Percentiles rank a stretch among this genome's conserved stretches.
phyloP scores from a whole-genome alignment of 768 basidiomycete genomes.

The Ramaria sp. region DNA sequence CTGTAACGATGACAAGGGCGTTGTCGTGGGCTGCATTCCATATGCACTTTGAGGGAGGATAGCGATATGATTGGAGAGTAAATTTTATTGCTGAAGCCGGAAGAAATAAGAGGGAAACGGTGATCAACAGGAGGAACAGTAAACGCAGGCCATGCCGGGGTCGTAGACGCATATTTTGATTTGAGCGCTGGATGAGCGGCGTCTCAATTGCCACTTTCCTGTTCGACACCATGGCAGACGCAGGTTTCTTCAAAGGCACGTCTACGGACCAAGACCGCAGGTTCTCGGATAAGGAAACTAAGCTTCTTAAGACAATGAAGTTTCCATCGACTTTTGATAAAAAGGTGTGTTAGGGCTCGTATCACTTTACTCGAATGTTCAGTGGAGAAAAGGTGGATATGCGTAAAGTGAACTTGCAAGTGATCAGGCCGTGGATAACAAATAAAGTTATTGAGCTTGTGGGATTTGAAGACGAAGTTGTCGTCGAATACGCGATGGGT shows the following conservation, averaged over 20 bases:
- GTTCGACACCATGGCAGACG: slow-evolving; percentile 3
- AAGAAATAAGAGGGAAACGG: slow-evolving; percentile 21
- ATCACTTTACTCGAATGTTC: background rate
- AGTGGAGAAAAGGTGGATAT: slow-evolving; percentile 62
- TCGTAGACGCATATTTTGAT: background rate
- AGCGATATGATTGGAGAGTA: slow-evolving; percentile 54
- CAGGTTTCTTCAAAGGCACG: slow-evolving; percentile 85
- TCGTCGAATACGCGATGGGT: slow-evolving; percentile 94
- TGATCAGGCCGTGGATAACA: slow-evolving; percentile 92
- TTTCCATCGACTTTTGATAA: slow-evolving; percentile 84
- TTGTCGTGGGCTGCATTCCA: slow-evolving; percentile 89
- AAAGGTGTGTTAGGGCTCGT: slow-evolving; percentile 40
- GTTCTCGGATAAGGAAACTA: slow-evolving; percentile 91
- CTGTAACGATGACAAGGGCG: slow-evolving; percentile 90
- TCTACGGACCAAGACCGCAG: slow-evolving; percentile 86
- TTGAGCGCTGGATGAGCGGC: background rate
- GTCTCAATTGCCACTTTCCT: background rate
- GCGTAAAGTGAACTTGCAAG: slow-evolving; percentile 86
- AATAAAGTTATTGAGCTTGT: slow-evolving; percentile 86
- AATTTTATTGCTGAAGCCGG: slow-evolving; percentile 72
- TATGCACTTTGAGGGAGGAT: slow-evolving; percentile 77
- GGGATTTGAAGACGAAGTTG: slow-evolving; percentile 93
- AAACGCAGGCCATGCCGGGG: background rate
- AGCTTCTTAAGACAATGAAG: slow-evolving; percentile 80
- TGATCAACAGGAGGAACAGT: slow-evolving; percentile 16